Evolutionary conservation across 2,329 filamentous ascomycete genomes (phyloP), one percentile per base, ranked within the genome.

Genomic region (Aspergillus pseudoglaucus): DNA sequence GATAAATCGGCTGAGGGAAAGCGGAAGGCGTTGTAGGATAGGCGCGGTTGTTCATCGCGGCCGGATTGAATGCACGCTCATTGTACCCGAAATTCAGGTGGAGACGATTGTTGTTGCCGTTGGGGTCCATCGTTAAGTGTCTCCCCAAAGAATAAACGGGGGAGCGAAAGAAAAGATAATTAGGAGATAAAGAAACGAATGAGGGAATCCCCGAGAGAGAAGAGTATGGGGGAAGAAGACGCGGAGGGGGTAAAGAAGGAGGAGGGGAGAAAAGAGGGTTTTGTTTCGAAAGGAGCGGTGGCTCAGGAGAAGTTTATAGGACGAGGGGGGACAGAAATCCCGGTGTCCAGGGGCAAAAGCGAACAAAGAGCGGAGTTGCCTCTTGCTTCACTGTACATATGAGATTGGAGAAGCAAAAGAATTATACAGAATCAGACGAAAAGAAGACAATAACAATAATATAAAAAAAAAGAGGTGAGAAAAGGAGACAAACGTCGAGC

Each of bases 11-110:
- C 73, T 97, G 91, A 10, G 91, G 91, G 65, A 97, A 97, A 50
- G 90, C 95, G 56, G 91, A 96, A 45, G 91, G 91, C 8, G 91
- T 96, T 46, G 91, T 90, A 58, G 86, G 87, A 76, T 88, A 90
- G 57, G 82, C 76, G 65, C 85, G 79, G 67, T 85, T 85, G 67
- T 76, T 78, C 61, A 80, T 70, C 52, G 76, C 74, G 22, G 56
- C 54, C 42, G 49, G 47, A 50, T 82, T 78, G 61, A 82, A 81
- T 59, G 84, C 80, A 68, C 81, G 83, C 65, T 79, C 79, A 69
- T 79, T 84, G 64, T 73, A 75, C 53, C 71, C 72, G 60, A 74
- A 74, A 60, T 75, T 73, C 61, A 74, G 61, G 52, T 73, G 68
- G 47, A 71, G 64, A 50, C 71, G 70, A 53, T 71, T 71, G 69